Conservation (phyloP, 441 rosid species). For the Eutrema salsugineum region DNA sequence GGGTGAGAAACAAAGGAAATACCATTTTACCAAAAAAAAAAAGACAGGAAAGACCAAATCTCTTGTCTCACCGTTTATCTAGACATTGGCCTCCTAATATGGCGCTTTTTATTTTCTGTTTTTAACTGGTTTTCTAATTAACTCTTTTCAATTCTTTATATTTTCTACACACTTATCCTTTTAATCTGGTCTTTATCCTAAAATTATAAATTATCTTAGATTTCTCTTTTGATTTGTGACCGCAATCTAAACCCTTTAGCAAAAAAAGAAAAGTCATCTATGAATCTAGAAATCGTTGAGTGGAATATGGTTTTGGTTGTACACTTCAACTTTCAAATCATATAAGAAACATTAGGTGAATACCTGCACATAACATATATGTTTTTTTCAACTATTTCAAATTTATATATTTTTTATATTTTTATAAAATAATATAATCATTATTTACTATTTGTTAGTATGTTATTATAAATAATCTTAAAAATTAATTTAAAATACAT, state of each 20-base stretch:
- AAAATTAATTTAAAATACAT: no score
- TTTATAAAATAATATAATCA: no score
- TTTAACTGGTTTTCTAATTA: neutral
- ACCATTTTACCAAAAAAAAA: no score
- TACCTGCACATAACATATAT: no score
- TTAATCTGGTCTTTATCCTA: neutral
- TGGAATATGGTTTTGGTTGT: no score
- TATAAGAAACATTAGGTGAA: no score
- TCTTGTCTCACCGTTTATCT: constrained; percentile 26
- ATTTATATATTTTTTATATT: no score
- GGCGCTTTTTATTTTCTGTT: neutral
- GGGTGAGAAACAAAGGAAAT: constrained; percentile 4
- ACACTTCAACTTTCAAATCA: no score
- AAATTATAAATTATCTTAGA: neutral
- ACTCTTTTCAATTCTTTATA: neutral
- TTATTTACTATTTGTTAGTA: no score
- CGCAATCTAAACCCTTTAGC: neutral
- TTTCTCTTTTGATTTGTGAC: neutral
- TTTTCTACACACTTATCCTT: neutral
- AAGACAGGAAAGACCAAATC: constrained; percentile 26
- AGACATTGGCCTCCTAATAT: constrained; percentile 14
- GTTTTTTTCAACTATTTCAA: no score
- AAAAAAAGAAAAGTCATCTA: neutral
- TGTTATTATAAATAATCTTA: no score
- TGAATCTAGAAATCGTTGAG: neutral